These are phyloP conservation scores for Lyophyllum atratum DNA, from an alignment of 768 basidiomycete genomes.

Conservation along the genomic window DNA sequence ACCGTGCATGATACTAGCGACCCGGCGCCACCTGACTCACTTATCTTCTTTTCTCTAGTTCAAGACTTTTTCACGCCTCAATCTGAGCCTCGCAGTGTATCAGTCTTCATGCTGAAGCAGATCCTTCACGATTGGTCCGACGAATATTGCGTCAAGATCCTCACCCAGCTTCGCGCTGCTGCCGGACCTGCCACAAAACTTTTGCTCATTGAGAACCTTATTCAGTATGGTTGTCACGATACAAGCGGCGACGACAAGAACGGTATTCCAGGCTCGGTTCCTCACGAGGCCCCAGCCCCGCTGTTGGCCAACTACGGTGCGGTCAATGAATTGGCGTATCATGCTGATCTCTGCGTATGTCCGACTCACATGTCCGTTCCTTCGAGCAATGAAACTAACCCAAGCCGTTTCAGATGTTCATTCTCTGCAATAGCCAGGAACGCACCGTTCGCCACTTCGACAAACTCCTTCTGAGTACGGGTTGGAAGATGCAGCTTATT, in stretches of 20 bases:
- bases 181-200: conserved; percentile 5
- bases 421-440: conserved; percentile 39
- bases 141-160: conserved; percentile 3
- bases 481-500: conserved; percentile 35
- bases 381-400: background rate
- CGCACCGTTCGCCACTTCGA: conserved; percentile 35
- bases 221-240: background rate
- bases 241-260: background rate
- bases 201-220: conserved; percentile 2
- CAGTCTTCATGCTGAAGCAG: conserved; percentile 10
- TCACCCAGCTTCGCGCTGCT: conserved; percentile 1
- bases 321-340: conserved; percentile 35
- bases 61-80: conserved; percentile 11
- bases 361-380: no score
- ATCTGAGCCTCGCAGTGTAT: background rate
- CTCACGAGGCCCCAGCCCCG: conserved; percentile 21
- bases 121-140: conserved; percentile 13
- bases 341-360: conserved; percentile 37
- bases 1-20: no score
- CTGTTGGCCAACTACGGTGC: conserved; percentile 41
- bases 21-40: no score
- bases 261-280: conserved; percentile 24
- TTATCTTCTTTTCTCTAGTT: background rate
- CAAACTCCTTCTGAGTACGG: conserved; percentile 26
- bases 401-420: conserved; percentile 34